A percentile compares a stretch with the other conserved stretches of the same genome.
Conservation (phyloP, 116 monocot species). For the Iris pallida region DNA sequence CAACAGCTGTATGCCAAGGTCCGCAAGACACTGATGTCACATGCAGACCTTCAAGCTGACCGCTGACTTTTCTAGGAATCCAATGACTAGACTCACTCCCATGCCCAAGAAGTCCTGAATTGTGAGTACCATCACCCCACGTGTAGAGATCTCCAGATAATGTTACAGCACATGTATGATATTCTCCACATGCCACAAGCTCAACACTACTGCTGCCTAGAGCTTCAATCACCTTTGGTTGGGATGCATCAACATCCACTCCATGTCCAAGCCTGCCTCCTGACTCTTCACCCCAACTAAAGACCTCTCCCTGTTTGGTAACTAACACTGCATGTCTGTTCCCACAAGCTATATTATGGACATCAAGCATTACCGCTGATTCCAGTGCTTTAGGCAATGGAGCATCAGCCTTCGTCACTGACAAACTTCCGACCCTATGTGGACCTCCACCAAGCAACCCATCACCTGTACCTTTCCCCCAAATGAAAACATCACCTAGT, state of each 20-base stretch:
- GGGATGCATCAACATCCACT: slow-evolving; percentile 54
- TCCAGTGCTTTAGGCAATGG: slow-evolving; percentile 77
- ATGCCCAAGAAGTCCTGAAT: slow-evolving; percentile 75
- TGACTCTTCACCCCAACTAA: slow-evolving; percentile 89
- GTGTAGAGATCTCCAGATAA: slow-evolving; percentile 87
- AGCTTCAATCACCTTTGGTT: slow-evolving; percentile 67
- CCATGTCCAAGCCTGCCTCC: slow-evolving; percentile 93
- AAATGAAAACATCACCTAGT: slow-evolving; percentile 78
- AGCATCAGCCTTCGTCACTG: slow-evolving; percentile 31
- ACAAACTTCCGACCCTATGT: slow-evolving; percentile 25
- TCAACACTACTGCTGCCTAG: slow-evolving; percentile 60
- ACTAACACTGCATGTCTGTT: slow-evolving; percentile 65
- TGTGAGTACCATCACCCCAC: slow-evolving; percentile 84
- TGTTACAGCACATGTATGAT: slow-evolving; percentile 90
- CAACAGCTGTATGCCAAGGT: slow-evolving; percentile 85
- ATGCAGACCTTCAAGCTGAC: slow-evolving; percentile 60
- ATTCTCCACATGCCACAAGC: slow-evolving; percentile 81
- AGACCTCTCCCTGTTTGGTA: slow-evolving; percentile 79
- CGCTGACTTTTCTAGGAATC: slow-evolving; percentile 69
- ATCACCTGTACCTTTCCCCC: slow-evolving; percentile 78
- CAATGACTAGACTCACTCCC: slow-evolving; percentile 78
- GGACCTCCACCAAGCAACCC: slow-evolving; percentile 50
- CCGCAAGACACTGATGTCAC: slow-evolving; percentile 81
- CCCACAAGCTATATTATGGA: slow-evolving; percentile 75
- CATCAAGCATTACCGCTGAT: slow-evolving; percentile 68